Evolutionary conservation across 192 early-diverging fungal genomes (phyloP).

Genomic region (Coemansia sp.): DNA sequence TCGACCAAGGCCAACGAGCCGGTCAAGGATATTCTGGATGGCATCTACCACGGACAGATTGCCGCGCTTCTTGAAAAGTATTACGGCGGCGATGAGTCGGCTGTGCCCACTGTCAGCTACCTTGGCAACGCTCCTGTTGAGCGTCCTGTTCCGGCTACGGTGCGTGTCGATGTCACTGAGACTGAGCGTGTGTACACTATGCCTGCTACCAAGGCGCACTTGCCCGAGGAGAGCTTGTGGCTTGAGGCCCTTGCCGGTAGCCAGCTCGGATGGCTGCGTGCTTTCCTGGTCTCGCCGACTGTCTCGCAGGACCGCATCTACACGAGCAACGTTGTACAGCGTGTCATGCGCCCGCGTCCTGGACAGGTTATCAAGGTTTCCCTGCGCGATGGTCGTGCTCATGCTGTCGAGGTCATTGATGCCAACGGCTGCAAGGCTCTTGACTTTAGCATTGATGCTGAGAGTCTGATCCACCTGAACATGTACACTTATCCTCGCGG

Average conservation of each 20-base stretch:
- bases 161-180: conserved; percentile 10
- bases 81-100: conserved; percentile 60
- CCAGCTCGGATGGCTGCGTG: conserved; percentile 76
- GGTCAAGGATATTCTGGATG: conserved; percentile 84
- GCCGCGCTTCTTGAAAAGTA: conserved; percentile 69
- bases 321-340: conserved; percentile 60
- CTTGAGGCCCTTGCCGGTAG: conserved; percentile 67
- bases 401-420: conserved; percentile 33
- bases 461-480: conserved; percentile 55
- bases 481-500: conserved; percentile 55
- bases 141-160: conserved; percentile 14
- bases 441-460: conserved; percentile 46
- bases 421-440: conserved; percentile 58
- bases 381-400: neutral
- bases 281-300: conserved; percentile 69
- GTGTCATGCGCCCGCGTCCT: conserved; percentile 61
- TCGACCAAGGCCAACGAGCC: conserved; percentile 81
- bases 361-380: conserved; percentile 51
- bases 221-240: conserved; percentile 15
- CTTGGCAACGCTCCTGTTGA: conserved; percentile 43
- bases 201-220: conserved; percentile 9
- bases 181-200: conserved; percentile 19
- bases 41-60: conserved; percentile 81
- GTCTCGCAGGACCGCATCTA: conserved; percentile 76
- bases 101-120: conserved; percentile 77